Evolutionary conservation across 2,329 filamentous ascomycete genomes (phyloP).

Genomic region (Verticillium alfalfae): DNA sequence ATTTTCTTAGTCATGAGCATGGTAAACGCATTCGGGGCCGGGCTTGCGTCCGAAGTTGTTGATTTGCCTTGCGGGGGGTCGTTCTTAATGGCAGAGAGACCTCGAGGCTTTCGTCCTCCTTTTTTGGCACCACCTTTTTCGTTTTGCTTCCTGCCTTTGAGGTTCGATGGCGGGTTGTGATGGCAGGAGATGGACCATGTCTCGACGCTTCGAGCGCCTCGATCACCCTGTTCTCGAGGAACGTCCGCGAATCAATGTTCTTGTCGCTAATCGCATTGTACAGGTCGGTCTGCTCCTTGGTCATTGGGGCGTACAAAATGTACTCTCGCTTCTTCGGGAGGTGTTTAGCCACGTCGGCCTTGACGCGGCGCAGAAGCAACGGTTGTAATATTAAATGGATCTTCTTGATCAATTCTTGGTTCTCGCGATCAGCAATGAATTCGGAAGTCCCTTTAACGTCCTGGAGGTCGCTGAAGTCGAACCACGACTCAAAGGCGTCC

Average conservation of each 20-base stretch:
- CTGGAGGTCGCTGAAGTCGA: slow-evolving; percentile 89
- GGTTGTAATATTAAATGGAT: slow-evolving; percentile 92
- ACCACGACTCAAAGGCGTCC: slow-evolving; percentile 92
- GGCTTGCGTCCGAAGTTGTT: slow-evolving; percentile 5
- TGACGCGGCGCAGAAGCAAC: slow-evolving; percentile 79
- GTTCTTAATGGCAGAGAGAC: slow-evolving; percentile 27
- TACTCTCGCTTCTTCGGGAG: slow-evolving; percentile 98
- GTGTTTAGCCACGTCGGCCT: slow-evolving; percentile 85
- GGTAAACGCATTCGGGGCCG: slow-evolving; percentile 40
- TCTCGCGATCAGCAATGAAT: slow-evolving; percentile 70
- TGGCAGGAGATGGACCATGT: not conserved
- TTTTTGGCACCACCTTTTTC: not conserved
- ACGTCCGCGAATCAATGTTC: slow-evolving; percentile 59
- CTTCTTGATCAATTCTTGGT: slow-evolving; percentile 53
- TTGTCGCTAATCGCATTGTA: slow-evolving; percentile 64
- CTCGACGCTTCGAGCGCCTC: slow-evolving; percentile 46
- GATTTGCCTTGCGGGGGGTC: slow-evolving; percentile 22
- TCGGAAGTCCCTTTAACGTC: slow-evolving; percentile 76
- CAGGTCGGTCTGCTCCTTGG: slow-evolving; percentile 81
- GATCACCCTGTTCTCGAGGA: slow-evolving; percentile 73
- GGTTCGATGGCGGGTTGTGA: not conserved
- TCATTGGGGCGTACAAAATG: slow-evolving; percentile 88
- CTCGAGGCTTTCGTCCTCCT: slow-evolving; percentile 5
- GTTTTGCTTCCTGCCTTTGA: not conserved
- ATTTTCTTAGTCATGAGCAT: slow-evolving; percentile 46